Conservation (phyloP, 306 rosid species). For the Pterocarpus santalinus region DNA sequence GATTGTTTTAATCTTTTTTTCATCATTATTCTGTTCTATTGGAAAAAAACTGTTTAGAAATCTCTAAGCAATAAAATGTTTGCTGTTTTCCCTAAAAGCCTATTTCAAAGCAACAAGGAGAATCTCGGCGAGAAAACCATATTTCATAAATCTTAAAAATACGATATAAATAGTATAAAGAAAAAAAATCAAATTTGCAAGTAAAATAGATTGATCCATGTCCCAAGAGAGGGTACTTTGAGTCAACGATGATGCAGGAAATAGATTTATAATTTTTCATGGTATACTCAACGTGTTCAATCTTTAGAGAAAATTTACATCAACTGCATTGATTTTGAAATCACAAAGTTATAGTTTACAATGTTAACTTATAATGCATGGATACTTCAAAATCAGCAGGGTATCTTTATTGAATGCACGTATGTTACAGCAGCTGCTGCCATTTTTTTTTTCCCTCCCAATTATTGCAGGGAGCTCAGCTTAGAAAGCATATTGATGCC, state of each 20-base stretch:
- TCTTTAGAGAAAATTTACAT: slow-evolving; percentile 11
- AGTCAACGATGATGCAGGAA: slow-evolving; percentile 21
- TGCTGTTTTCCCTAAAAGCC: not conserved
- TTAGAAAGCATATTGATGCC: slow-evolving; percentile 97
- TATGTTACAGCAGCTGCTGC: not conserved
- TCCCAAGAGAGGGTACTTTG: slow-evolving; percentile 13
- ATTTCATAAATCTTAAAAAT: slow-evolving; percentile 1
- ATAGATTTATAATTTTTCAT: not conserved
- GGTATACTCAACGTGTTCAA: not conserved
- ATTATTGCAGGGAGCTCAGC: slow-evolving; percentile 95
- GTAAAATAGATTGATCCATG: slow-evolving; percentile 11
- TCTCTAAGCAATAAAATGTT: slow-evolving; percentile 5
- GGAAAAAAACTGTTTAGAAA: not conserved
- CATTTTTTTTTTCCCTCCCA: not conserved
- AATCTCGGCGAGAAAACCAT: not conserved
- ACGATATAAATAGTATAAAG: not conserved
- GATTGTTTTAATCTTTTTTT: slow-evolving; percentile 7
- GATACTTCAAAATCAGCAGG: slow-evolving; percentile 5
- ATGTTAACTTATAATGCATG: slow-evolving; percentile 18
- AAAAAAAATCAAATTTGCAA: not conserved
- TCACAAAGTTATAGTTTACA: slow-evolving; percentile 5
- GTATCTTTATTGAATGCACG: slow-evolving; percentile 12
- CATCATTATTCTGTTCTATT: not conserved
- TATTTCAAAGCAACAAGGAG: slow-evolving; percentile 16
- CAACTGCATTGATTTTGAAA: slow-evolving; percentile 39